These are phyloP conservation scores for Oryza australiensis DNA, from an alignment of 176 grass and related monocot genomes.

Conservation along the genomic window DNA sequence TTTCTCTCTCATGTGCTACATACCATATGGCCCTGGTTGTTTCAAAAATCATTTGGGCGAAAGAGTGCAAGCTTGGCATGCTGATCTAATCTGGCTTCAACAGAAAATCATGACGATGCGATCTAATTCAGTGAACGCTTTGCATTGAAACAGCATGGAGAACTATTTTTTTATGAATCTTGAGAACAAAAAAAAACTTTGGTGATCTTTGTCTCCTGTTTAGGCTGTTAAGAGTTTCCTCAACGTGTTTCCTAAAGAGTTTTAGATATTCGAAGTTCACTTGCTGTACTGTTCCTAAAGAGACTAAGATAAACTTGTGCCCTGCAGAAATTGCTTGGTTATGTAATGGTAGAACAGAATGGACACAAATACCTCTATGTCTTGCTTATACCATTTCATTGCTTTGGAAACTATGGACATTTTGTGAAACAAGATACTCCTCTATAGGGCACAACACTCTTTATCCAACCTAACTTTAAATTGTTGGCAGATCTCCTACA, in stretches of 20 bases:
- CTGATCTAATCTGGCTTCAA: not conserved
- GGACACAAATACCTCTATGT: not conserved
- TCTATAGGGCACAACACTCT: not conserved
- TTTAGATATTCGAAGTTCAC: not conserved
- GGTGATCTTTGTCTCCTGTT: not conserved
- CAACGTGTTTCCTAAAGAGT: not conserved
- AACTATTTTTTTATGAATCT: not conserved
- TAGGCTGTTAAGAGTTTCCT: not conserved
- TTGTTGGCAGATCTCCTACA: conserved; percentile 83
- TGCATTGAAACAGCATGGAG: not conserved
- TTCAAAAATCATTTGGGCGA: not conserved
- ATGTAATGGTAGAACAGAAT: not conserved
- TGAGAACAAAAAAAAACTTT: not conserved
- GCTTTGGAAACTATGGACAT: not conserved
- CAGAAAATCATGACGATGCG: not conserved
- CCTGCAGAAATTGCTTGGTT: not conserved
- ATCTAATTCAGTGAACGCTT: not conserved
- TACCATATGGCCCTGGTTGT: not conserved
- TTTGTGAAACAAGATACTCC: not conserved
- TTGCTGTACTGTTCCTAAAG: conserved; percentile 14
- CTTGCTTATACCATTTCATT: not conserved
- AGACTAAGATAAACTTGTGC: not conserved
- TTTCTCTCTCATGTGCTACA: too few species aligned
- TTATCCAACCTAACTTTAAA: conserved; percentile 2
- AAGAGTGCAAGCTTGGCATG: not conserved